phyloP scores from a whole-genome alignment of 495 filamentous ascomycete species.

The Penicillium longicatenatum region DNA sequence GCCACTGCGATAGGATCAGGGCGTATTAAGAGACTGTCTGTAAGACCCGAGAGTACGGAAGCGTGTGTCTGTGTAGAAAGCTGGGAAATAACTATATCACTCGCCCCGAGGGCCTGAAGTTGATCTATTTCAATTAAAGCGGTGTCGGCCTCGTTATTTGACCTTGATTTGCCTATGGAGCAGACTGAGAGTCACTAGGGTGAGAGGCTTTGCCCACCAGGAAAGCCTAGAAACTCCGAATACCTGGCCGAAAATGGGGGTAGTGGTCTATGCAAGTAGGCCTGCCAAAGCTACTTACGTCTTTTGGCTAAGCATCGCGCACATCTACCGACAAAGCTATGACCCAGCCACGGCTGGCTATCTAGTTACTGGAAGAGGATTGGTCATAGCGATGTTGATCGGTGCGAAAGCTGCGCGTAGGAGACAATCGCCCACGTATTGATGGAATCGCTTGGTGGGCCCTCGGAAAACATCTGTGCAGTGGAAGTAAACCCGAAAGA shows the following conservation, averaged over 20 bases:
- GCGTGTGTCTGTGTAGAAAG: constrained; percentile 11
- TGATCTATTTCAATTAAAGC: neutral
- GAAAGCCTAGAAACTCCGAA: neutral
- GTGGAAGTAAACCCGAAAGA: too few species aligned
- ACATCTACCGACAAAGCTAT: too few species aligned
- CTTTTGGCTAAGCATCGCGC: too few species aligned
- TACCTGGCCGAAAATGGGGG: constrained; percentile 3
- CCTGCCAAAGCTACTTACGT: constrained; percentile 14
- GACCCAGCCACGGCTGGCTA: too few species aligned
- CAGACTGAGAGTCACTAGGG: constrained; percentile 17
- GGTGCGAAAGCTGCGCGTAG: too few species aligned
- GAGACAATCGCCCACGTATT: too few species aligned
- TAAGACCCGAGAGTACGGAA: constrained; percentile 20
- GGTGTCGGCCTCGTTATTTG: neutral
- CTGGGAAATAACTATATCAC: neutral
- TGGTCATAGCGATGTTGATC: too few species aligned
- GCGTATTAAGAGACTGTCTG: constrained; percentile 18
- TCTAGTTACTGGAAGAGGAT: too few species aligned
- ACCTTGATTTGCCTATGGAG: constrained; percentile 12
- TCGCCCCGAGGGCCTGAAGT: neutral
- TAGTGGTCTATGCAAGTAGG: constrained; percentile 11
- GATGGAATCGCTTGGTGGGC: too few species aligned
- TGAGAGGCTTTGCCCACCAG: constrained; percentile 8
- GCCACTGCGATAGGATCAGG: constrained; percentile 14
- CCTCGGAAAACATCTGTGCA: too few species aligned